Evolutionary conservation across 371 early-diverging fungal genomes (phyloP), one percentile per base, ranked within the genome.

Genomic region (Mortierella sp.): DNA sequence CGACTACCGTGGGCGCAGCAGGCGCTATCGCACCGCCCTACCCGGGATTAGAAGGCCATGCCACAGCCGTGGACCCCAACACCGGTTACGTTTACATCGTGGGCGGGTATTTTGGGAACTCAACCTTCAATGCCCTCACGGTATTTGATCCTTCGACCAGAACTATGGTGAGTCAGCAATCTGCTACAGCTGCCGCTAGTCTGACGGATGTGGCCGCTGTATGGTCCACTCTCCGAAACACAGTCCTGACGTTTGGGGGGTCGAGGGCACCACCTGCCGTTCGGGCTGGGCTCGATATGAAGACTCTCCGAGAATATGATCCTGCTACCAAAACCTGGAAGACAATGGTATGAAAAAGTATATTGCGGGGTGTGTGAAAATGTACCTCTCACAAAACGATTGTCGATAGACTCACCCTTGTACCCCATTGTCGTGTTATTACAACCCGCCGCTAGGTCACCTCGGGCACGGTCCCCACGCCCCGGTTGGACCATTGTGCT

Each of bases 231-330:
- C 26, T 16, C 6, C 53, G 61, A 13, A 64, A 65, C 14, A 39
- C 58, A 8, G 49, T 69, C 34, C 27, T 76, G 51, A 60, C 61
- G 0, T 61, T 76, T 64, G 76, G 76, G 26, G 76, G 76, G 13
- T 61, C 76, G 7, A 38, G 64, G 21, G 74, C 61, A 3, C 53
- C 57, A 0, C 54, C 58, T 2, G 50, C 23, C 8, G 23, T 7
- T 3, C 21, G 51, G 3, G 27, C 23, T 19, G 76, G 64, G 3
- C 41, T 64, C 24, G 67, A 58, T 10, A 3, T 74, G 53, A 14
- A 24, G 1, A 61, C 12, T 2, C 18, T 76, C 18, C 26, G 34
- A 1, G 70, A 76, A 34, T 65, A 58, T 42, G 61, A 69, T 39
- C 69, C 76, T 0, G 43, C 45, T 14, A 34, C 45, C 14, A 38